These are phyloP conservation scores for Trichophyton benhamiae DNA, from an alignment of 2,329 filamentous ascomycete genomes.

Conservation along the genomic window DNA sequence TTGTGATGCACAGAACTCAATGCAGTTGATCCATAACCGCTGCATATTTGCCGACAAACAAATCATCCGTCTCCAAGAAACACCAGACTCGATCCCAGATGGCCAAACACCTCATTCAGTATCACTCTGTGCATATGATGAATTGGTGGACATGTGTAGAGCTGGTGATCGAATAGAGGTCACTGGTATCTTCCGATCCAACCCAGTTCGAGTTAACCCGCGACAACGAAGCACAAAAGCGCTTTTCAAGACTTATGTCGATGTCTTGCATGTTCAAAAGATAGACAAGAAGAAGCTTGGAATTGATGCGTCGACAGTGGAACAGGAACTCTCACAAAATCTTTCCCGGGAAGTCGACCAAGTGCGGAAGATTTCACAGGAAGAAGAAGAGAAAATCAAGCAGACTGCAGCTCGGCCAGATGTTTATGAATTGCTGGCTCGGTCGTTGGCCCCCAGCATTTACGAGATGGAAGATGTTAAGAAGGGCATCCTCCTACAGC, in stretches of 20 bases:
- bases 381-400: slow-evolving; percentile 82
- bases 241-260: slow-evolving; percentile 95
- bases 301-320: slow-evolving; percentile 76
- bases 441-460: slow-evolving; percentile 85
- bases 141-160: slow-evolving; percentile 94
- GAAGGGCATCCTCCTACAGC: slow-evolving; percentile 90
- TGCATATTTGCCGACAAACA: slow-evolving; percentile 95
- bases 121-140: slow-evolving; percentile 90
- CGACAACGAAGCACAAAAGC: slow-evolving; percentile 85
- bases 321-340: slow-evolving; percentile 65
- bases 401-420: slow-evolving; percentile 67
- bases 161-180: slow-evolving; percentile 92
- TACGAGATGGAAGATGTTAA: slow-evolving; percentile 99
- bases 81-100: slow-evolving; percentile 83
- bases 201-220: slow-evolving; percentile 85
- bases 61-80: slow-evolving; percentile 96
- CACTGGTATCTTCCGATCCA: slow-evolving; percentile 93
- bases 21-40: slow-evolving; percentile 96
- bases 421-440: slow-evolving; percentile 81
- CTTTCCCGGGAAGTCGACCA: slow-evolving; percentile 64
- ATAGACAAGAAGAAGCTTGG: slow-evolving; percentile 91
- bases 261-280: slow-evolving; percentile 91
- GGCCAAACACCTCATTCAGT: slow-evolving; percentile 97
- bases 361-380: slow-evolving; percentile 65
- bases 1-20: slow-evolving; percentile 80